phyloP scores from a whole-genome alignment of 1,139 yeast species.

The Lodderomyces theae region DNA sequence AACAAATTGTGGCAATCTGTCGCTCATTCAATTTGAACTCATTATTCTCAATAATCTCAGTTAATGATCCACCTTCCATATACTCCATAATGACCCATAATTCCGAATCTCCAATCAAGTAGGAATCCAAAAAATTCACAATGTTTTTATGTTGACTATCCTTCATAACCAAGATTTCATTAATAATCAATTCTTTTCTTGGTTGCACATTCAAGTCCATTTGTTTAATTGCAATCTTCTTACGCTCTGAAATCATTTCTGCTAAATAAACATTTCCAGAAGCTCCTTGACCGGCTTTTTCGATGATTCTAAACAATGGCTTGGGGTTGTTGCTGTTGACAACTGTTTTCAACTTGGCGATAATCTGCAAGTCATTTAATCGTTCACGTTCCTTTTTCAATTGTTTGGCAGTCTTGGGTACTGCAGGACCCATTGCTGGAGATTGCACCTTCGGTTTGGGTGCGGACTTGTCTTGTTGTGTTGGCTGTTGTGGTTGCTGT shows the following conservation, averaged over 20 bases:
- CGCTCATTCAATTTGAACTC: conserved; percentile 61
- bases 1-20: conserved; percentile 88
- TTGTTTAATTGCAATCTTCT: conserved; percentile 85
- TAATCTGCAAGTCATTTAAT: conserved; percentile 80
- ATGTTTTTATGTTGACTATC: conserved; percentile 48
- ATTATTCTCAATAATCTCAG: conserved; percentile 87
- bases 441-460: conserved; percentile 17
- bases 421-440: conserved; percentile 26
- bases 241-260: conserved; percentile 46
- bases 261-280: conserved; percentile 95
- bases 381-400: conserved; percentile 64
- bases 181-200: conserved; percentile 82
- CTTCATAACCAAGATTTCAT: conserved; percentile 50
- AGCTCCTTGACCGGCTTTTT: conserved; percentile 99
- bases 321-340: conserved; percentile 84
- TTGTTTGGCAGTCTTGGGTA: conserved; percentile 40
- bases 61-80: conserved; percentile 78
- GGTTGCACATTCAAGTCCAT: conserved; percentile 94
- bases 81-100: conserved; percentile 95
- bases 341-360: conserved; percentile 80
- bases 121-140: conserved; percentile 47
- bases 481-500: conserved; percentile 35
- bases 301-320: conserved; percentile 79
- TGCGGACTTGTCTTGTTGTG: conserved; percentile 9
- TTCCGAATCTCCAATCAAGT: conserved; percentile 41